Conservation (phyloP, 768 basidiomycete species). For the Clathrus columnatus region DNA sequence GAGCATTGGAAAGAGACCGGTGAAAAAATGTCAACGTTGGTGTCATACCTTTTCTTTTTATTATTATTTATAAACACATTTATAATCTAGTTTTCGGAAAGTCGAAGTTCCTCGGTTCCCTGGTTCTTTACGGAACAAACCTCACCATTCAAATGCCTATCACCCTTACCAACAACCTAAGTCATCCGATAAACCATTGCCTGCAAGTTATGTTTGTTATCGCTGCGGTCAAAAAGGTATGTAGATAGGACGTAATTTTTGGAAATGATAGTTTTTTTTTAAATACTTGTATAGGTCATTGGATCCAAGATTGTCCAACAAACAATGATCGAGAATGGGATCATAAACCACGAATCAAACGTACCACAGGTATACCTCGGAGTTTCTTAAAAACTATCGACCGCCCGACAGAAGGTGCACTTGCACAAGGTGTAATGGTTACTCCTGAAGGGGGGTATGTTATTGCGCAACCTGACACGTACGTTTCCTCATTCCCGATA, state of each 20-base stretch:
- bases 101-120: constrained; percentile 9
- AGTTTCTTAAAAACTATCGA: constrained; percentile 97
- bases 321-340: constrained; percentile 94
- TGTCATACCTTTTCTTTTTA: constrained; percentile 51
- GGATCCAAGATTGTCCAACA: constrained; percentile 99
- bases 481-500: constrained; percentile 26
- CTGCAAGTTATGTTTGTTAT: constrained; percentile 96
- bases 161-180: constrained; percentile 40
- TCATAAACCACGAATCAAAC: constrained; percentile 89
- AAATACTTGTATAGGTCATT: constrained; percentile 61
- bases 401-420: constrained; percentile 61
- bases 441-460: constrained; percentile 98
- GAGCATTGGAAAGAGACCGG: constrained; percentile 98
- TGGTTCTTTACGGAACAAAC: constrained; percentile 7
- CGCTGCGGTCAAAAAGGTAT: constrained; percentile 94
- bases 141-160: constrained; percentile 11
- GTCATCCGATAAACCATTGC: constrained; percentile 67
- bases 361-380: constrained; percentile 96
- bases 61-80: constrained; percentile 26
- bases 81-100: constrained; percentile 32
- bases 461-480: constrained; percentile 94
- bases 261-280: background rate
- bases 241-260: background rate
- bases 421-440: constrained; percentile 90
- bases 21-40: constrained; percentile 99